Conservation (phyloP, 805 yeast genomes). For the Sugiyamaella chiloensis region DNA sequence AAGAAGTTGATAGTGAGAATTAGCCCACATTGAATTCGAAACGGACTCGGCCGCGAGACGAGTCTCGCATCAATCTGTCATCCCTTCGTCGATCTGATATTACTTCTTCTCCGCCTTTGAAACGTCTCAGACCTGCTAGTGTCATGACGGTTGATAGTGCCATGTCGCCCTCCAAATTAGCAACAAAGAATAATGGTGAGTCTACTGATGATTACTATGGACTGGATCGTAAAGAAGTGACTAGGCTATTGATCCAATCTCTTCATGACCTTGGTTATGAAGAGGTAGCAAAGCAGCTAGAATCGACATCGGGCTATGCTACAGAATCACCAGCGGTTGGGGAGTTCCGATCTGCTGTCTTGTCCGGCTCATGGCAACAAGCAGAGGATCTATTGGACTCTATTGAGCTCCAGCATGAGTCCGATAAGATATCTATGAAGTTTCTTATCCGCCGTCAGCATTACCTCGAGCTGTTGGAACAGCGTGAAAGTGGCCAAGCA, state of each 20-base stretch:
- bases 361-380: constrained; percentile 42
- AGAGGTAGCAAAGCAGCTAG: constrained; percentile 39
- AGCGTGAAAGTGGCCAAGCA: constrained; percentile 35
- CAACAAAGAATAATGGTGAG: too few species aligned
- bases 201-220: too few species aligned
- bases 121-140: background rate
- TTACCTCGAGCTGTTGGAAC: constrained; percentile 42
- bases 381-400: constrained; percentile 34
- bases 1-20: too few species aligned
- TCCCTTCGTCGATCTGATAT: background rate
- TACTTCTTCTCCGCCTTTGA: constrained; percentile 2
- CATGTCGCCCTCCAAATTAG: too few species aligned
- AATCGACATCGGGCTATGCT: constrained; percentile 35
- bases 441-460: constrained; percentile 41
- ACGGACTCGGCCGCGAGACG: constrained; percentile 2
- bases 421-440: constrained; percentile 26
- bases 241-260: constrained; percentile 50
- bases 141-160: constrained; percentile 4
- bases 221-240: constrained; percentile 37
- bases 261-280: constrained; percentile 49
- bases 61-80: constrained; percentile 3
- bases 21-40: constrained; percentile 3
- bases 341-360: constrained; percentile 38
- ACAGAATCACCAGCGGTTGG: constrained; percentile 44
- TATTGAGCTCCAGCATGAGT: constrained; percentile 27